Conservation (phyloP, 176 grass and related monocot genomes). For the Elymus sibiricus region DNA sequence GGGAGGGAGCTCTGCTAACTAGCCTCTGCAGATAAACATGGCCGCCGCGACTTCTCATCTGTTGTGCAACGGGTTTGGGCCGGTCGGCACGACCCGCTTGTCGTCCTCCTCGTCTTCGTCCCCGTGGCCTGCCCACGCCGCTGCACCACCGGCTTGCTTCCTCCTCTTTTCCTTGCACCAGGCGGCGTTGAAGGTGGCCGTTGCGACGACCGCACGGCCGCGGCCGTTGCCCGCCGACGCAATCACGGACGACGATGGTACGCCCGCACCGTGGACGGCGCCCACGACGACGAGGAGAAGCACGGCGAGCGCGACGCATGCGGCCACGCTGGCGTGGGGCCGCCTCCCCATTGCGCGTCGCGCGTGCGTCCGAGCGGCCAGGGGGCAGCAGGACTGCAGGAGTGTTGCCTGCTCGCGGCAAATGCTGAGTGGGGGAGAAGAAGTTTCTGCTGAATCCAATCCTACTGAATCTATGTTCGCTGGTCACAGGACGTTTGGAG, state of each 20-base stretch:
- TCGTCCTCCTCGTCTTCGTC: conserved; percentile 3
- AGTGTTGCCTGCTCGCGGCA: neutral
- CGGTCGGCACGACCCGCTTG: conserved; percentile 47
- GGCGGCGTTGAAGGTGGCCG: neutral
- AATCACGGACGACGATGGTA: neutral
- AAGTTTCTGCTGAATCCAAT: neutral
- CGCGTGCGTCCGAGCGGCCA: neutral
- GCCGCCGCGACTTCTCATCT: neutral
- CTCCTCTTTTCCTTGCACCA: conserved; percentile 8
- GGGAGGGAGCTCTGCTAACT: neutral
- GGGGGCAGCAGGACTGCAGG: neutral
- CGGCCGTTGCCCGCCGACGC: neutral
- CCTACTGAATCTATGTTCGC: neutral
- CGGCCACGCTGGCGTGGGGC: neutral
- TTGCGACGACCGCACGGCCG: neutral
- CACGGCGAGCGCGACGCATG: conserved; percentile 17
- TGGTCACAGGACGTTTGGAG: neutral
- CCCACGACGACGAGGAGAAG: neutral
- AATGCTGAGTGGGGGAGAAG: neutral
- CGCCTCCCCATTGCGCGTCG: conserved; percentile 16
- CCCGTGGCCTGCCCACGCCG: neutral
- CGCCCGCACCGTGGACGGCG: neutral
- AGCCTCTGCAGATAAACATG: neutral
- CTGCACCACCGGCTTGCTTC: neutral
- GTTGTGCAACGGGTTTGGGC: conserved; percentile 67